Percentiles rank a stretch among this genome's conserved stretches.
phyloP scores from a whole-genome alignment of 129 eudicot species.

The Pulicaria dysenterica region DNA sequence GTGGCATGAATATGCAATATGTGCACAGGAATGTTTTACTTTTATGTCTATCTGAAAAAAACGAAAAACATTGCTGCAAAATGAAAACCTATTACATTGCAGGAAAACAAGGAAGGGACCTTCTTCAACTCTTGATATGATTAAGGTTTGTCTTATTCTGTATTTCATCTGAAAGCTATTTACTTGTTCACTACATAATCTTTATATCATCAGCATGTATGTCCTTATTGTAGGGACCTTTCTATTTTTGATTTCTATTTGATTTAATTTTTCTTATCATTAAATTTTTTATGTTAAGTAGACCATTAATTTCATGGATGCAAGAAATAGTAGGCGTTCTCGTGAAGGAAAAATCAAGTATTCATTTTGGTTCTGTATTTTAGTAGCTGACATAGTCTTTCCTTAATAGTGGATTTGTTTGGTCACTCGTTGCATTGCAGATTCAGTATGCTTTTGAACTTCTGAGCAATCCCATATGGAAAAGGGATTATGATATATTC shows the following conservation, averaged over 20 bases:
- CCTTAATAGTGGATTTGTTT: too few relatives aligned
- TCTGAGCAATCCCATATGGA: conserved; percentile 68
- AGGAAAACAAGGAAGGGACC: conserved; percentile 58
- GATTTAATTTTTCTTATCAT: not conserved
- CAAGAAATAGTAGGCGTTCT: too few relatives aligned
- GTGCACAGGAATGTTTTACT: not conserved
- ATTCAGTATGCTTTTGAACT: conserved; percentile 87
- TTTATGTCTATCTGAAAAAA: conserved; percentile 16
- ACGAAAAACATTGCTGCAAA: not conserved
- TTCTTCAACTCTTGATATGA: conserved; percentile 52
- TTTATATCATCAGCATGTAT: conserved; percentile 17
- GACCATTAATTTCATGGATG: not conserved
- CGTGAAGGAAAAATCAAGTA: too few relatives aligned
- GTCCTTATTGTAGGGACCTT: not conserved
- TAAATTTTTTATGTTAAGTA: conserved; percentile 4
- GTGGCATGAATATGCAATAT: conserved; percentile 14
- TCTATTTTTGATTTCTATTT: not conserved
- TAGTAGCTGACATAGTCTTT: too few relatives aligned
- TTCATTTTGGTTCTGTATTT: too few relatives aligned
- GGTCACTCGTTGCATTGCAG: conserved; percentile 39
- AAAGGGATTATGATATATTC: conserved; percentile 89
- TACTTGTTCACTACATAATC: conserved; percentile 3
- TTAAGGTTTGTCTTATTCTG: conserved; percentile 53
- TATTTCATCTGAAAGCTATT: conserved; percentile 13
- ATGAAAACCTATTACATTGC: conserved; percentile 29